Percentiles rank a stretch among this genome's conserved stretches.
phyloP scores from a whole-genome alignment of 1,284 basidiomycete genomes.

The Pseudozyma thailandica region DNA sequence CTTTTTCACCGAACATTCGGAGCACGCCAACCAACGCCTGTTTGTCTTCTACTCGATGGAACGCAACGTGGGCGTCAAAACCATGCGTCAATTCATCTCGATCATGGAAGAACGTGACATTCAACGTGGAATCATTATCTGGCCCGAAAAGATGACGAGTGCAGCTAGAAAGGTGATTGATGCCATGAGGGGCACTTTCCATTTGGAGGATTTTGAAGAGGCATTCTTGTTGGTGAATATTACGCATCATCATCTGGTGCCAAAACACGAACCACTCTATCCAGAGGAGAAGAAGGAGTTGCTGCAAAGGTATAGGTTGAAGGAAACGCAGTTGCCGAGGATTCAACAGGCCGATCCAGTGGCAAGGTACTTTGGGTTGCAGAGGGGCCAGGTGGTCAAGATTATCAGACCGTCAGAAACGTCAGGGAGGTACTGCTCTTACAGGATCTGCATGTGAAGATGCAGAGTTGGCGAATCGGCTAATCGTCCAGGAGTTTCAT shows the following conservation, averaged over 20 bases:
- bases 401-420: constrained; percentile 96
- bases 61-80: constrained; percentile 65
- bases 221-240: constrained; percentile 97
- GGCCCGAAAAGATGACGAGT: constrained; percentile 94
- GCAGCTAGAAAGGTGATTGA: constrained; percentile 82
- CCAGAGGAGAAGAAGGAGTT: constrained; percentile 86
- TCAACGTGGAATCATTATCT: constrained; percentile 91
- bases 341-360: constrained; percentile 97
- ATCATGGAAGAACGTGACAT: constrained; percentile 76
- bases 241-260: constrained; percentile 89
- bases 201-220: constrained; percentile 95
- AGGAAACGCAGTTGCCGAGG: constrained; percentile 96
- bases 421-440: constrained; percentile 91
- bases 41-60: constrained; percentile 83
- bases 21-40: constrained; percentile 78
- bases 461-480: background rate
- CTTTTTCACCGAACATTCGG: constrained; percentile 59
- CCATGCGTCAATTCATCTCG: constrained; percentile 66
- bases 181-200: constrained; percentile 76
- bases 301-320: constrained; percentile 92
- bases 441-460: constrained; percentile 76
- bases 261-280: constrained; percentile 88
- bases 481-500: no score
- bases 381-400: constrained; percentile 96
- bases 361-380: constrained; percentile 94